These are phyloP conservation scores for Mycena sp. DNA, from an alignment of 1,284 basidiomycete genomes.

Conservation along the genomic window DNA sequence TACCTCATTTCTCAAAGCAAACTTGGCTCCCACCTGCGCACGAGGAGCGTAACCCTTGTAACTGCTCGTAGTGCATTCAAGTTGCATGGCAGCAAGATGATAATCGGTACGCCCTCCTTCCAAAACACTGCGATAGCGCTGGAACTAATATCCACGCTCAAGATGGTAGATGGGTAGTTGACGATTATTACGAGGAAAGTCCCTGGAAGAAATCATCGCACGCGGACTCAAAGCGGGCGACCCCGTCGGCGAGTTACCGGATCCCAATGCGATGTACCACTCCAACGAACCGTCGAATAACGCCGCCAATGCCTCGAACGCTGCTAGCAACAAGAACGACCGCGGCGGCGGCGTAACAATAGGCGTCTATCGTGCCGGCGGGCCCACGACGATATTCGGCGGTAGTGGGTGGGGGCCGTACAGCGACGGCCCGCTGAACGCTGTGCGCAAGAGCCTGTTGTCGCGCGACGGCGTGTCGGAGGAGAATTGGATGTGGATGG, in stretches of 20 bases:
- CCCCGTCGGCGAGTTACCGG: constrained; percentile 81
- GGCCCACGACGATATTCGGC: constrained; percentile 89
- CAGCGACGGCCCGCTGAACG: constrained; percentile 83
- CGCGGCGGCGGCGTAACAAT: constrained; percentile 48
- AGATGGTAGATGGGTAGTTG: constrained; percentile 92
- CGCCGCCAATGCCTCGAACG: constrained; percentile 41
- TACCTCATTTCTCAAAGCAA: constrained; percentile 89
- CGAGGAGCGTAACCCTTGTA: constrained; percentile 93
- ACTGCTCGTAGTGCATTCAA: constrained; percentile 95
- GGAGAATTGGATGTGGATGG: constrained; percentile 91
- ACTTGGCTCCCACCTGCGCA: constrained; percentile 88
- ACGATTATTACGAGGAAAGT: constrained; percentile 96
- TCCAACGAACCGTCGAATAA: constrained; percentile 57
- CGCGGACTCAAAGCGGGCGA: constrained; percentile 81
- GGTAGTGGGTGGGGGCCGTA: constrained; percentile 85
- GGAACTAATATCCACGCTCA: too few relatives aligned
- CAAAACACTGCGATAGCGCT: too few relatives aligned
- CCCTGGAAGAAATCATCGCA: constrained; percentile 73
- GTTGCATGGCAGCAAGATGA: constrained; percentile 90
- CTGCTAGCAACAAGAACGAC: constrained; percentile 49
- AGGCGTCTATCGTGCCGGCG: constrained; percentile 83
- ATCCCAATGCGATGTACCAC: constrained; percentile 59
- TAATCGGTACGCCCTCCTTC: constrained; percentile 68
- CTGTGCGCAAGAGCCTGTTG: constrained; percentile 76
- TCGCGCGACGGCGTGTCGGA: constrained; percentile 79